Evolutionary conservation across 345 rosid species (phyloP).

Genomic region (Arabidopsis suecica): DNA sequence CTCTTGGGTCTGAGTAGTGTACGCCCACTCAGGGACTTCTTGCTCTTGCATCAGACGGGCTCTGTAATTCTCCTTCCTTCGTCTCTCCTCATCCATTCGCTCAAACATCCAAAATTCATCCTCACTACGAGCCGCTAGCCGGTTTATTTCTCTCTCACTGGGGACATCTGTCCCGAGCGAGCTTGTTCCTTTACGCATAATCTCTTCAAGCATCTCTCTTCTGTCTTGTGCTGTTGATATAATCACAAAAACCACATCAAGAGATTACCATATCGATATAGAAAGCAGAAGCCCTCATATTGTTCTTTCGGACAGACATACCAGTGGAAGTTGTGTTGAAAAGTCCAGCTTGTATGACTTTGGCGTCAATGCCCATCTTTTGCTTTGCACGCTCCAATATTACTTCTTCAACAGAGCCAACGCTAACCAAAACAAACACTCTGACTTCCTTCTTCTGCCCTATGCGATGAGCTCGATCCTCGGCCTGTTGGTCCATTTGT

Average conservation of each 20-base stretch:
- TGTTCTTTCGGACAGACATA: conserved; percentile 44
- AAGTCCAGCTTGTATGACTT: conserved; percentile 99
- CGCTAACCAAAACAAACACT: conserved; percentile 97
- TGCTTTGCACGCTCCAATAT: conserved; percentile 99
- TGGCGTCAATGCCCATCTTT: conserved; percentile 99
- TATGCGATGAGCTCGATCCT: conserved; percentile 99
- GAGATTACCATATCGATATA: conserved; percentile 15
- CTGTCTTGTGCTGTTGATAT: conserved; percentile 86
- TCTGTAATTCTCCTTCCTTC: conserved; percentile 80
- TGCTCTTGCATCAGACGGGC: conserved; percentile 94
- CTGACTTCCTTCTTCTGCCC: conserved; percentile 99
- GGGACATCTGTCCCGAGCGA: conserved; percentile 96
- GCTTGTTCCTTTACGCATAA: conserved; percentile 97
- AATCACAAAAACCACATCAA: conserved; percentile 36
- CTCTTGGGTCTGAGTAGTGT: conserved; percentile 61
- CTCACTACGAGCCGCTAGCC: conserved; percentile 88
- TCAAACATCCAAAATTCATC: conserved; percentile 94
- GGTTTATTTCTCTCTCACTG: conserved; percentile 97
- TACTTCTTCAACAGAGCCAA: conserved; percentile 97
- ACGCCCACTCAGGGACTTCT: conserved; percentile 99
- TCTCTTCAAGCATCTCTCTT: conserved; percentile 90
- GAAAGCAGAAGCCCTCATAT: conserved; percentile 16
- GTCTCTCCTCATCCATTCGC: conserved; percentile 93
- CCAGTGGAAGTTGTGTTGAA: conserved; percentile 99
- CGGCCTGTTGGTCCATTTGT: conserved; percentile 99